Percentiles rank a stretch among this genome's conserved stretches.
These are phyloP conservation scores for Styphnolobium japonicum DNA, from an alignment of 306 rosid species.

Conservation along the genomic window DNA sequence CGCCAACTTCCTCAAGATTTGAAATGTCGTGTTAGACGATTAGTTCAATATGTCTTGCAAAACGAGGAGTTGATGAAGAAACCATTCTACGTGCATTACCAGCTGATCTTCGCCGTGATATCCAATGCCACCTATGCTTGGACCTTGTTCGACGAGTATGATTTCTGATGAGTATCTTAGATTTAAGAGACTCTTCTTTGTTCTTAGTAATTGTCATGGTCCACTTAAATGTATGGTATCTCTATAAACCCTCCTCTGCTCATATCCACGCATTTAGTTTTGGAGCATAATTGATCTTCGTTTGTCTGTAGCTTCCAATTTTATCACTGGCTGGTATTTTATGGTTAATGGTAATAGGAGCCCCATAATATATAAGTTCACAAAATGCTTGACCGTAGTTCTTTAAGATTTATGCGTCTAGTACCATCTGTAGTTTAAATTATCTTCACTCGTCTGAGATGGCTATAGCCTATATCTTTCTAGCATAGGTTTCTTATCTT, in stretches of 20 bases:
- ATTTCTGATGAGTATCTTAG: slow-evolving; percentile 27
- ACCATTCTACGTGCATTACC: slow-evolving; percentile 79
- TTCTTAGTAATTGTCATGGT: background rate
- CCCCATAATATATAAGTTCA: background rate
- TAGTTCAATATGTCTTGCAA: slow-evolving; percentile 96
- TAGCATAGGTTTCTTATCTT: background rate
- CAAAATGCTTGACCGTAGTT: background rate
- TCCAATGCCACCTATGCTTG: slow-evolving; percentile 87
- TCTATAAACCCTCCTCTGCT: background rate
- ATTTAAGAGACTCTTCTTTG: background rate
- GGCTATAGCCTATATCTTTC: background rate
- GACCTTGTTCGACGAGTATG: slow-evolving; percentile 95
- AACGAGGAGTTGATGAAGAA: slow-evolving; percentile 96
- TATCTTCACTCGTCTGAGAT: background rate
- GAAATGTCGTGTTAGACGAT: slow-evolving; percentile 69
- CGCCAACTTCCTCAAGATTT: slow-evolving; percentile 98
- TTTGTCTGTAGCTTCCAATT: background rate
- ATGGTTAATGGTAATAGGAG: background rate
- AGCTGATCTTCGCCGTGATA: slow-evolving; percentile 95
- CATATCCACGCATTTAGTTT: background rate
- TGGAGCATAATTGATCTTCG: slow-evolving; percentile 2
- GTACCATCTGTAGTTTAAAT: background rate
- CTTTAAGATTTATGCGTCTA: background rate
- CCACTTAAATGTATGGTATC: background rate
- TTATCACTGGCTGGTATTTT: background rate